These are phyloP conservation scores for Trichoderma atroviride DNA, from an alignment of 2,329 filamentous ascomycete genomes.

Conservation along the genomic window DNA sequence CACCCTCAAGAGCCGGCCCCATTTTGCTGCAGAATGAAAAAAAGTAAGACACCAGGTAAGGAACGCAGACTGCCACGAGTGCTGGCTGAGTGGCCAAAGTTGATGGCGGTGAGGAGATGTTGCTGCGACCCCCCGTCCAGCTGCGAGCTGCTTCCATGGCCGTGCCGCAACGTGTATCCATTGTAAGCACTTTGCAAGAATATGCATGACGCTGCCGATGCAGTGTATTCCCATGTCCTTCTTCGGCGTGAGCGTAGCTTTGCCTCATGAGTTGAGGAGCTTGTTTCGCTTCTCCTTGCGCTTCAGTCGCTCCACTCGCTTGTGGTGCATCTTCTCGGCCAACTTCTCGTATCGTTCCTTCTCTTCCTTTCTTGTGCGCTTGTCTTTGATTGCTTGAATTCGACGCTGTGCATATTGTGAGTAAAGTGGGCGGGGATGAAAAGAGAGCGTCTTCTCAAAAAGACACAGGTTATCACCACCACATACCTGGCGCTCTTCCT, in stretches of 20 bases:
- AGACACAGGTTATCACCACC: not conserved
- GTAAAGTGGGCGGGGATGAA: not conserved
- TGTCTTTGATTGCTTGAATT: conserved; percentile 80
- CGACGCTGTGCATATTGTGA: conserved; percentile 58
- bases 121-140: conserved; percentile 4
- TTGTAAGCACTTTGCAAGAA: conserved; percentile 1
- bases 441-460: not conserved
- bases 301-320: conserved; percentile 90
- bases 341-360: conserved; percentile 90
- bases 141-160: not conserved
- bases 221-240: conserved; percentile 3
- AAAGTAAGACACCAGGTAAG: not conserved
- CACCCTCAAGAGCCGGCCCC: not conserved
- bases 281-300: conserved; percentile 96
- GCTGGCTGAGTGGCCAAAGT: not conserved
- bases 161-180: not conserved
- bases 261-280: conserved; percentile 64
- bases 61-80: not conserved
- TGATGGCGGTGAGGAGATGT: conserved; percentile 23
- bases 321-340: conserved; percentile 97
- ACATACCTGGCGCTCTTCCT: conserved; percentile 77
- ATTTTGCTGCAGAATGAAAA: not conserved
- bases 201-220: not conserved
- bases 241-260: conserved; percentile 11
- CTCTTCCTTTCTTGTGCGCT: conserved; percentile 86